Conservation (phyloP, 2,329 filamentous ascomycete genomes). For the Aspergillus brunneoviolaceus region DNA sequence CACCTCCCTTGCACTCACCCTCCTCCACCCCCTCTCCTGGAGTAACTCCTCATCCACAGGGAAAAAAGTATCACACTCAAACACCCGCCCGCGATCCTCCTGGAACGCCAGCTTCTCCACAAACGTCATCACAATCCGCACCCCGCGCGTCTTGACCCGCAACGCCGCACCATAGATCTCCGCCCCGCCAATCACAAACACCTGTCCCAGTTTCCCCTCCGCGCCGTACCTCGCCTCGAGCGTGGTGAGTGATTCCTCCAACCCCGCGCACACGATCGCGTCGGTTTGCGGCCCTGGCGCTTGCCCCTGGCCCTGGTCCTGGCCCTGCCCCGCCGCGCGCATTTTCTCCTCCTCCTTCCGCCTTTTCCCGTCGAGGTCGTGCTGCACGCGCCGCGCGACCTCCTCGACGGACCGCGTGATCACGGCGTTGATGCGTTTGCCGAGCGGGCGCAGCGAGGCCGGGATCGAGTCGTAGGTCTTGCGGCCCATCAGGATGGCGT, state of each 20-base stretch:
- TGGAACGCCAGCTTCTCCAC: conserved; percentile 29
- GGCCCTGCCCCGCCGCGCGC: conserved; percentile 9
- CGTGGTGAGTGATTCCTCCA: conserved; percentile 57
- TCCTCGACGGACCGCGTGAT: conserved; percentile 55
- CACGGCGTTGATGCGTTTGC: conserved; percentile 77
- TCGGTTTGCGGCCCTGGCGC: conserved; percentile 26
- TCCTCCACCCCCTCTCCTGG: conserved; percentile 32
- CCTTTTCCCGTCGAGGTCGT: conserved; percentile 36
- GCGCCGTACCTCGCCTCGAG: conserved; percentile 31
- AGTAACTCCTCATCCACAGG: conserved; percentile 39
- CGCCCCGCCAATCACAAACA: conserved; percentile 88
- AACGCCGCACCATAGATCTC: conserved; percentile 79
- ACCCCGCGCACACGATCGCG: conserved; percentile 55
- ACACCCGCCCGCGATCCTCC: conserved; percentile 23
- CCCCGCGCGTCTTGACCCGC: conserved; percentile 17
- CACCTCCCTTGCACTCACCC: conserved; percentile 35
- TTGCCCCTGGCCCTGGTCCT: neutral
- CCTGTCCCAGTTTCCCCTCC: conserved; percentile 49
- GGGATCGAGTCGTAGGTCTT: conserved; percentile 97
- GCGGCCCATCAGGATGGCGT: conserved; percentile 93
- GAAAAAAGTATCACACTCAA: conserved; percentile 52
- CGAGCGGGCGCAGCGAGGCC: conserved; percentile 71
- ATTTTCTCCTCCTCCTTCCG: conserved; percentile 19
- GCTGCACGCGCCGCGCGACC: conserved; percentile 32
- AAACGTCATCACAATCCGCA: conserved; percentile 45